Percentiles rank a stretch among this genome's conserved stretches.
These are phyloP conservation scores for Terfezia claveryi DNA, from an alignment of 495 filamentous ascomycete genomes.

Conservation along the genomic window DNA sequence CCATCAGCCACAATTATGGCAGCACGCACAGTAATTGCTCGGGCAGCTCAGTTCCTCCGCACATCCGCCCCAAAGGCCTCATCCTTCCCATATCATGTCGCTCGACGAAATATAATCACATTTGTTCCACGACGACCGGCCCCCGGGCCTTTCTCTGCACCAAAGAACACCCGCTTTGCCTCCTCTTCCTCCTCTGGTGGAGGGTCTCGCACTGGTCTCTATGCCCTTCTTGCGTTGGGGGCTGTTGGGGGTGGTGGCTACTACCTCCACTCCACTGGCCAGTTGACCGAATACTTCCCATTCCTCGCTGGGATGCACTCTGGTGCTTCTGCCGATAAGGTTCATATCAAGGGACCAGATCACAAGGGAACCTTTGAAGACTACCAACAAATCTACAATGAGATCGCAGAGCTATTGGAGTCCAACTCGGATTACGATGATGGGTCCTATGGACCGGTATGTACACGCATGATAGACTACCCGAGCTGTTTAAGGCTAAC, in stretches of 20 bases:
- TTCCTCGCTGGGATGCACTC: conserved; percentile 3
- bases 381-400: conserved; percentile 91
- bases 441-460: conserved; percentile 77
- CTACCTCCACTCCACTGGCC: conserved; percentile 45
- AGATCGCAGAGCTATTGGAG: conserved; percentile 54
- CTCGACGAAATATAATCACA: conserved; percentile 26
- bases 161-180: conserved; percentile 33
- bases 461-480: conserved; percentile 7
- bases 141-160: conserved; percentile 39
- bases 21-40: conserved; percentile 14
- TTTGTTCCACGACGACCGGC: conserved; percentile 31
- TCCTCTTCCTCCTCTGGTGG: conserved; percentile 35
- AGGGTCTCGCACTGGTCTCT: conserved; percentile 30
- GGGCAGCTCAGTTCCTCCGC: conserved; percentile 26
- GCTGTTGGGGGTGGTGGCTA: conserved; percentile 45
- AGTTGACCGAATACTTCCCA: conserved; percentile 22
- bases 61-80: conserved; percentile 33
- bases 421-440: conserved; percentile 83
- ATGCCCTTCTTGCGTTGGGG: conserved; percentile 32
- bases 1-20: background rate
- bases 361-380: conserved; percentile 63
- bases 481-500: conserved; percentile 18
- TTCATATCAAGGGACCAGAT: conserved; percentile 26
- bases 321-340: background rate
- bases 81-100: conserved; percentile 31